Evolutionary conservation across 164 flowering plant species (phyloP), one percentile per base, ranked within the genome.

Genomic region (Chimonanthus praecox): DNA sequence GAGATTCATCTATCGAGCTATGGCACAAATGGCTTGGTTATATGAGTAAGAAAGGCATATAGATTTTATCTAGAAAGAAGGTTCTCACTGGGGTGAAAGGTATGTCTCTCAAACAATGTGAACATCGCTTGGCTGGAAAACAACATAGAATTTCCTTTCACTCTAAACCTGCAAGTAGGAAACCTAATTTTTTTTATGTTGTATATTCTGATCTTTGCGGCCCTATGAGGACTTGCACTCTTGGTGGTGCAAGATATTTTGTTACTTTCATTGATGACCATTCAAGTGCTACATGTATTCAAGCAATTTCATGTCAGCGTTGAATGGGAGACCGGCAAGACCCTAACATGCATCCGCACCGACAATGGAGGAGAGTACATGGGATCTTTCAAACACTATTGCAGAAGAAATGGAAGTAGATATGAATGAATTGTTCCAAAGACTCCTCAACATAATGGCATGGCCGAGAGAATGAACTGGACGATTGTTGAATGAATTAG

Each of bases 401-500:
- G 10, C 15, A 54, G 5, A 6, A 60, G 13, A 11, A 4, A 60
- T 60, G 63, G 20, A n/a, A 60, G 6, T 16, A 63, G 6, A 33
- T 33, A 63, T 63, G 65, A 6, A 33, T 16, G 18, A 6, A 63
- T 33, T n/a, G 6, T 8, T 63, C 65, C 65, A 63, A 4, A 0
- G 21, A 63, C 65, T 63, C 65, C 65, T 63, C 65, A 63, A 63
- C 65, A 63, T 16, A 63, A 63, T 63, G 45, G 9, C 45, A 63
- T 20, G 4, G 11, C 8, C 20, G 10, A 63, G 18, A 4, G 65
- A 8, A 63, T 63, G 65, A 63, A 63, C 65, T 1, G 65, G 6
- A 16, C 65, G 2, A 63, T 21, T 63, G 3, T 20, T 11, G 65
- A 63, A 8, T 4, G 65, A 8, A 18, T 63, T 63, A 2, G 4